A percentile compares a stretch with the other conserved stretches of the same genome.
Conservation (phyloP, 371 early-diverging fungal species). For the Funneliformis caledonium region DNA sequence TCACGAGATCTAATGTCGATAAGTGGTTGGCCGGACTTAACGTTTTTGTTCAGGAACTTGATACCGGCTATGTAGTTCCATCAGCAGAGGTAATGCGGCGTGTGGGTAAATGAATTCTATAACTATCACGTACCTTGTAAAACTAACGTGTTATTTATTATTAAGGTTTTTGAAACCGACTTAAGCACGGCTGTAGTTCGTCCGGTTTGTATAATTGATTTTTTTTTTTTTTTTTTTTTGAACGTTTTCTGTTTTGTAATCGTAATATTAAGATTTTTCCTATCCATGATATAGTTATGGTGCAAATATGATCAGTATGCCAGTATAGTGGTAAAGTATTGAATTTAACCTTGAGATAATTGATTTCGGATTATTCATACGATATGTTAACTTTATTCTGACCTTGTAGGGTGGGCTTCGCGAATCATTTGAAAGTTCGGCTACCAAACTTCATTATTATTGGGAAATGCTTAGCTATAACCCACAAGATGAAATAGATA, state of each 20-base stretch:
- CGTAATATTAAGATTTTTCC: neutral
- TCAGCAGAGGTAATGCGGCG: slow-evolving; percentile 21
- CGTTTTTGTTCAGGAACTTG: slow-evolving; percentile 24
- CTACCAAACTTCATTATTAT: slow-evolving; percentile 38
- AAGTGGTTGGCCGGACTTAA: slow-evolving; percentile 18
- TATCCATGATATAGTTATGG: slow-evolving; percentile 18
- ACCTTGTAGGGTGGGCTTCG: slow-evolving; percentile 1
- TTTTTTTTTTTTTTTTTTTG: no score
- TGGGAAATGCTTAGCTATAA: neutral
- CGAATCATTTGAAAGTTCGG: slow-evolving; percentile 22
- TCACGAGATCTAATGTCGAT: slow-evolving; percentile 19
- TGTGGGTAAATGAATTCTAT: neutral
- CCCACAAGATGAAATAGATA: slow-evolving; percentile 34
- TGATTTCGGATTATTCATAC: neutral
- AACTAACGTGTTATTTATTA: neutral
- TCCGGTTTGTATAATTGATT: slow-evolving; percentile 32
- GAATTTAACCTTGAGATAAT: neutral
- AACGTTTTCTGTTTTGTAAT: neutral
- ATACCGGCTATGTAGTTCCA: slow-evolving; percentile 10
- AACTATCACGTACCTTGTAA: neutral
- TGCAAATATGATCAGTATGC: slow-evolving; percentile 29
- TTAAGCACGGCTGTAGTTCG: slow-evolving; percentile 29
- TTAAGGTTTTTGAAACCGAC: slow-evolving; percentile 31
- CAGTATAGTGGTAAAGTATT: slow-evolving; percentile 20
- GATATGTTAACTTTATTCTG: neutral